Conservation (phyloP, 345 rosid species). For the Luvunga scandens region DNA sequence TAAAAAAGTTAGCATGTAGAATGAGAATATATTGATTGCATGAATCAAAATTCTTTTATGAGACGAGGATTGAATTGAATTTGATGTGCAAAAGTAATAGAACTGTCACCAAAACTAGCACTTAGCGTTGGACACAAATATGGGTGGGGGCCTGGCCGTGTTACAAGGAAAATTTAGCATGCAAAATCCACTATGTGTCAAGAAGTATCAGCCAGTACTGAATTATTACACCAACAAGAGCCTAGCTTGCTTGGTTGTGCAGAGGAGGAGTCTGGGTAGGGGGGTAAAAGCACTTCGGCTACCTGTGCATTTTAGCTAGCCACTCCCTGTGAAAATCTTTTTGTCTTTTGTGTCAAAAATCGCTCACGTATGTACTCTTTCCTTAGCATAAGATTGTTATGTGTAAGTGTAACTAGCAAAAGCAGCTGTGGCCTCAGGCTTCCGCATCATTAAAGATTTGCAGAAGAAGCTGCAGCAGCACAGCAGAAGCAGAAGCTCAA, state of each 20-base stretch:
- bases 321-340: constrained; percentile 19
- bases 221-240: background rate
- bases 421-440: constrained; percentile 2
- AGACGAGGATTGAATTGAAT: background rate
- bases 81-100: background rate
- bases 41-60: background rate
- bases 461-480: background rate
- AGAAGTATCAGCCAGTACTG: background rate
- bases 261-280: background rate
- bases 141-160: constrained; percentile 1
- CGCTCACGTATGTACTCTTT: background rate
- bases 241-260: too few species aligned
- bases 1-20: background rate
- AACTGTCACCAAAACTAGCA: background rate
- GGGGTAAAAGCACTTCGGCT: constrained; percentile 18
- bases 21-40: background rate
- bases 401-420: background rate
- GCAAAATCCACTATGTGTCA: background rate
- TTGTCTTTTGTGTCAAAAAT: constrained; percentile 24
- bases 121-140: background rate
- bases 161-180: background rate
- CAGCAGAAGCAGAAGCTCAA: background rate
- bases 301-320: constrained; percentile 18
- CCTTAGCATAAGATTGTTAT: constrained; percentile 4
- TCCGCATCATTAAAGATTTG: background rate